Conservation (phyloP, 2,329 filamentous ascomycete genomes). For the Botrytis aclada region DNA sequence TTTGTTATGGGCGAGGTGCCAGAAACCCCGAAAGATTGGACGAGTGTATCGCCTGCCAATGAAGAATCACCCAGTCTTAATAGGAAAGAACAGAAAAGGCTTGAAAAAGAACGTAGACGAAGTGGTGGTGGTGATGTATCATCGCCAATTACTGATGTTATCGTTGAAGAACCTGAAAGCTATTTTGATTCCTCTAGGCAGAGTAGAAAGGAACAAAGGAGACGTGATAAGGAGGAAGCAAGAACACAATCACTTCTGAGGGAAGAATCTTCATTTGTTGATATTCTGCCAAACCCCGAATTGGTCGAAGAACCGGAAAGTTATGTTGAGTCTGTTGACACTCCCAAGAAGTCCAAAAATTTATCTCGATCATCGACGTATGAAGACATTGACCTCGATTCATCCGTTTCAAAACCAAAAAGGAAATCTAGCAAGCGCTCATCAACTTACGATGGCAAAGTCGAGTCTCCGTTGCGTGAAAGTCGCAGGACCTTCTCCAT, state of each 20-base stretch:
- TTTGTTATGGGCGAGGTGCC: slow-evolving; percentile 48
- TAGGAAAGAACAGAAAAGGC: slow-evolving; percentile 45
- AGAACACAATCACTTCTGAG: slow-evolving; percentile 36
- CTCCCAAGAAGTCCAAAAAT: slow-evolving; percentile 35
- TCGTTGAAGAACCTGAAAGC: slow-evolving; percentile 32
- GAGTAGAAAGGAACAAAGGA: slow-evolving; percentile 51
- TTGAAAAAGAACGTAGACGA: slow-evolving; percentile 42
- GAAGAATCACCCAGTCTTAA: slow-evolving; percentile 36
- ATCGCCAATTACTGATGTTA: slow-evolving; percentile 20
- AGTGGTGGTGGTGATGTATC: slow-evolving; percentile 27
- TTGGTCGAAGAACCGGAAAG: slow-evolving; percentile 35
- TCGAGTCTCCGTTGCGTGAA: slow-evolving; percentile 32
- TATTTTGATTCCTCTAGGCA: slow-evolving; percentile 37
- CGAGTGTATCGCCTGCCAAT: slow-evolving; percentile 37
- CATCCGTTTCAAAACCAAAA: not conserved
- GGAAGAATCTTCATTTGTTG: slow-evolving; percentile 30
- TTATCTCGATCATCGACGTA: slow-evolving; percentile 36
- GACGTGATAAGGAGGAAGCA: slow-evolving; percentile 44
- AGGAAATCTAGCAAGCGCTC: slow-evolving; percentile 37
- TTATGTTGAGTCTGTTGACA: slow-evolving; percentile 33
- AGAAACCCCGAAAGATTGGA: slow-evolving; percentile 43
- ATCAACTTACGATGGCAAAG: slow-evolving; percentile 39
- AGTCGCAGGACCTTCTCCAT: slow-evolving; percentile 36
- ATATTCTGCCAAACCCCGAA: slow-evolving; percentile 23
- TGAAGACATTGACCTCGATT: not conserved